These are phyloP conservation scores for Wickerhamomyces bisporus DNA, from an alignment of 805 yeast species.

Conservation along the genomic window DNA sequence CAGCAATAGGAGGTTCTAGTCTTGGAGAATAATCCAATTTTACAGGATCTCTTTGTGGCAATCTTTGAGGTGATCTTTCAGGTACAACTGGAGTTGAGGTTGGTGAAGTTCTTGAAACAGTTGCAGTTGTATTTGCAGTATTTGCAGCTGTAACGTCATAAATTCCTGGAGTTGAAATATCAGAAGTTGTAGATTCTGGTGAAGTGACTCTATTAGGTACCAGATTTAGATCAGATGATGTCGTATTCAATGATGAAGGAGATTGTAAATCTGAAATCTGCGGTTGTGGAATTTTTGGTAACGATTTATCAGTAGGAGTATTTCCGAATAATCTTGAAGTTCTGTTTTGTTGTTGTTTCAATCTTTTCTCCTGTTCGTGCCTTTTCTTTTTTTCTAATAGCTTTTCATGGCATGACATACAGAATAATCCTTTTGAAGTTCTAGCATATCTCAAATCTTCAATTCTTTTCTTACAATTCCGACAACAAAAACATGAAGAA, in stretches of 20 bases:
- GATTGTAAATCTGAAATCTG: constrained; percentile 2
- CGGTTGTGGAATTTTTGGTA: constrained; percentile 19
- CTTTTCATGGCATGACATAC: constrained; percentile 88
- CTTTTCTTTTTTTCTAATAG: constrained; percentile 70
- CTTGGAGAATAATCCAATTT: constrained; percentile 1
- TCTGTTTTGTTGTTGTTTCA: constrained; percentile 7
- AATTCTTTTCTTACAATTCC: constrained; percentile 79
- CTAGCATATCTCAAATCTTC: constrained; percentile 89
- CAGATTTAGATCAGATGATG: not conserved
- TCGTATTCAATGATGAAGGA: no score
- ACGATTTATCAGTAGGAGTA: constrained; percentile 11
- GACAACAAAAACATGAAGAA: constrained; percentile 82
- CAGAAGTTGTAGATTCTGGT: constrained; percentile 18
- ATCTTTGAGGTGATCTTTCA: constrained; percentile 22
- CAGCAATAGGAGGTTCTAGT: constrained; percentile 17
- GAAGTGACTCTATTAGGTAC: constrained; percentile 13
- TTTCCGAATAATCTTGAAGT: constrained; percentile 6
- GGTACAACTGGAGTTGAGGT: constrained; percentile 9
- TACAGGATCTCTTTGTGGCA: constrained; percentile 15
- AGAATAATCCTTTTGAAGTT: constrained; percentile 87
- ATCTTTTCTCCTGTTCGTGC: constrained; percentile 38
- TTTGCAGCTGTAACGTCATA: constrained; percentile 6
- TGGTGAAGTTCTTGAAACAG: not conserved
- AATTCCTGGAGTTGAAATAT: constrained; percentile 10
- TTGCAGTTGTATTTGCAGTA: constrained; percentile 4